These are phyloP conservation scores for Ramaria sp. DNA, from an alignment of 768 basidiomycete species.

Conservation along the genomic window DNA sequence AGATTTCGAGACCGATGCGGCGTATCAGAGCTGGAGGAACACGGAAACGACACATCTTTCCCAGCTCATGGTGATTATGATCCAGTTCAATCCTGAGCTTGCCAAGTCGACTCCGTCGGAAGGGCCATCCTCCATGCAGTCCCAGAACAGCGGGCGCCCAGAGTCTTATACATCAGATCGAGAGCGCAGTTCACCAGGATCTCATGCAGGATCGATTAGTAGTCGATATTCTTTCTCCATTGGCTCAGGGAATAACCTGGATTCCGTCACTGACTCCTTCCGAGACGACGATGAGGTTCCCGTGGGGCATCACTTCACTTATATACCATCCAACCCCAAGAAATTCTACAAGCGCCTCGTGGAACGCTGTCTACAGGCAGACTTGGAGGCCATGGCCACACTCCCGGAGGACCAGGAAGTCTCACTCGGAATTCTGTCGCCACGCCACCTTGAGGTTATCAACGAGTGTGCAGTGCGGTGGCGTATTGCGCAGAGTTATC, in stretches of 20 bases:
- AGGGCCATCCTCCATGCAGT: slow-evolving; percentile 21
- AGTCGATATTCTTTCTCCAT: slow-evolving; percentile 46
- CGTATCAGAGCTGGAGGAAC: slow-evolving; percentile 77
- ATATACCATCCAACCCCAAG: slow-evolving; percentile 81
- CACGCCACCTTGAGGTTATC: slow-evolving; percentile 69
- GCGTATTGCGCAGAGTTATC: slow-evolving; percentile 75
- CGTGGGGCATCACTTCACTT: slow-evolving; percentile 74
- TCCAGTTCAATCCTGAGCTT: slow-evolving; percentile 76
- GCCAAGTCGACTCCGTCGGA: slow-evolving; percentile 68
- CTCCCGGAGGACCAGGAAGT: slow-evolving; percentile 95
- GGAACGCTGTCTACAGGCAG: slow-evolving; percentile 70
- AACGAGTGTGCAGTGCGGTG: slow-evolving; percentile 84
- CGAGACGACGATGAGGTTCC: slow-evolving; percentile 51
- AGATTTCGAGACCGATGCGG: slow-evolving; percentile 76
- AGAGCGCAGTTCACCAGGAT: slow-evolving; percentile 23
- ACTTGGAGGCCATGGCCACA: slow-evolving; percentile 83
- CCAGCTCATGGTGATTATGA: slow-evolving; percentile 81
- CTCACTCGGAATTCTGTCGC: slow-evolving; percentile 80
- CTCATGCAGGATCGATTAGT: slow-evolving; percentile 52
- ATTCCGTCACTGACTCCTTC: slow-evolving; percentile 22
- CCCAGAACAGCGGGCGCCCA: slow-evolving; percentile 30
- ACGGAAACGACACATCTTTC: slow-evolving; percentile 77
- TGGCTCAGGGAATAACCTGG: slow-evolving; percentile 12
- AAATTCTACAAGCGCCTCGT: slow-evolving; percentile 79
- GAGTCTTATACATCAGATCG: slow-evolving; percentile 34